Evolutionary conservation across 768 basidiomycete species (phyloP), one percentile per base, ranked within the genome.

Genomic region (Lactarius akahatsu): DNA sequence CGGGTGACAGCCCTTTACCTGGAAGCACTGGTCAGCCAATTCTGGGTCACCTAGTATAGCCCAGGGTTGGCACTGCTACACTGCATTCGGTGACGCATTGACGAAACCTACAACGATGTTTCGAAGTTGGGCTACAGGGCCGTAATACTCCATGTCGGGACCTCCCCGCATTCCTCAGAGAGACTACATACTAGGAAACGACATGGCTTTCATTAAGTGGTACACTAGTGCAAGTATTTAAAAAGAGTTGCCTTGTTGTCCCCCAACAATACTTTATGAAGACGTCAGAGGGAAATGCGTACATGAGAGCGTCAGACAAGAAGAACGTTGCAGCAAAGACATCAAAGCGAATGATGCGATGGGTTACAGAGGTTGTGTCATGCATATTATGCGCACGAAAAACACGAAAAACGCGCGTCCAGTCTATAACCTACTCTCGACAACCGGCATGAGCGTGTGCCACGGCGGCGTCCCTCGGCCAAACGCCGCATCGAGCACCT

Each of bases 401-500:
- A 40, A 40, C 38, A 15, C 38, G 15, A 40, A 15, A 40, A 40
- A 40, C 4, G 13, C 13, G 38, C 38, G 15, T 40, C 15, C 38
- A 2, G 16, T 38, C 54, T 34, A 87, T 66, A 87, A 70, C 70
- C 86, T 76, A 69, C 83, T 84, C 74, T 87, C 84, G 36, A 87
- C 66, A 41, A 86, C 69, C 10, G 62, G 62, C 34, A 84, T 71
- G 38, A 80, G 74, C 26, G 80, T 80, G 63, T 86, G 80, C 91
- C 91, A 91, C 23, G 80, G 83, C 45, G 92, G 78, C 36, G 80
- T 80, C 26, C 85, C 85, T 72, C 85, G 82, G 18, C 92, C 92
- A 72, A 95, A 94, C 13, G 91, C 92, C 1, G 88, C 92, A 59
- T 92, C 89, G 40, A 96, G 78, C 1, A 87, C 92, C 74, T 96